A percentile compares a stretch with the other conserved stretches of the same genome.
Evolutionary conservation across 495 filamentous ascomycete genomes (phyloP).

Genomic region (Xylaria sp.): DNA sequence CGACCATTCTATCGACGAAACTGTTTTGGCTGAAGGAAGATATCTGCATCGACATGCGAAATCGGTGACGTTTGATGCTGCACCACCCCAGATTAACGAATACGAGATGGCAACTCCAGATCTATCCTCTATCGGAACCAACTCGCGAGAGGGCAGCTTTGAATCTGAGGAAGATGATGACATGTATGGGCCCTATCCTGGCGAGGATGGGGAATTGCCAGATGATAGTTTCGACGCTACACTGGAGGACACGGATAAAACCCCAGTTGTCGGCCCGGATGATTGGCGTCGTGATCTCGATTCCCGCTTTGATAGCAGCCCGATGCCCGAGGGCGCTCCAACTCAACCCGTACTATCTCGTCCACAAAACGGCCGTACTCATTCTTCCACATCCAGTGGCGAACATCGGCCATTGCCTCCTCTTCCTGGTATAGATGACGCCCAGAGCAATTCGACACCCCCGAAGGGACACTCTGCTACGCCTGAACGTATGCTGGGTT

Average conservation of each 20-base stretch:
- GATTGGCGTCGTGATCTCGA: constrained; percentile 88
- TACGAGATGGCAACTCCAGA: constrained; percentile 98
- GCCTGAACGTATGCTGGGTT: constrained; percentile 66
- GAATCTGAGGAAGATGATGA: constrained; percentile 77
- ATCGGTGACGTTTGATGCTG: constrained; percentile 94
- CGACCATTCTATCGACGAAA: constrained; percentile 60
- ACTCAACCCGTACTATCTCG: constrained; percentile 42
- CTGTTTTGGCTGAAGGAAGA: constrained; percentile 61
- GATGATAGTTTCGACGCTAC: constrained; percentile 95
- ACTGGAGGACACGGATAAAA: constrained; percentile 94
- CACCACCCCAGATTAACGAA: constrained; percentile 91
- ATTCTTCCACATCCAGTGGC: constrained; percentile 73
- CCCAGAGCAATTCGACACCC: constrained; percentile 47
- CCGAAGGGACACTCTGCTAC: constrained; percentile 61
- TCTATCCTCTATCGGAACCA: constrained; percentile 84
- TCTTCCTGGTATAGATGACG: constrained; percentile 61
- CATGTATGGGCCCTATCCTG: constrained; percentile 59
- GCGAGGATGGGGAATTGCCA: constrained; percentile 67
- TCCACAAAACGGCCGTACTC: constrained; percentile 59
- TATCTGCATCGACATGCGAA: constrained; percentile 82
- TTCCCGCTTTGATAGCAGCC: constrained; percentile 75
- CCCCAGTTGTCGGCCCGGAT: constrained; percentile 93
- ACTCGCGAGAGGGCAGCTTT: constrained; percentile 88
- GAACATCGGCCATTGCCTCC: constrained; percentile 81
- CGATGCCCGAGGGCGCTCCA: constrained; percentile 58